Base-by-base conservation (phyloP, 164 flowering plant genomes). In the Cinnamomum chago region DNA sequence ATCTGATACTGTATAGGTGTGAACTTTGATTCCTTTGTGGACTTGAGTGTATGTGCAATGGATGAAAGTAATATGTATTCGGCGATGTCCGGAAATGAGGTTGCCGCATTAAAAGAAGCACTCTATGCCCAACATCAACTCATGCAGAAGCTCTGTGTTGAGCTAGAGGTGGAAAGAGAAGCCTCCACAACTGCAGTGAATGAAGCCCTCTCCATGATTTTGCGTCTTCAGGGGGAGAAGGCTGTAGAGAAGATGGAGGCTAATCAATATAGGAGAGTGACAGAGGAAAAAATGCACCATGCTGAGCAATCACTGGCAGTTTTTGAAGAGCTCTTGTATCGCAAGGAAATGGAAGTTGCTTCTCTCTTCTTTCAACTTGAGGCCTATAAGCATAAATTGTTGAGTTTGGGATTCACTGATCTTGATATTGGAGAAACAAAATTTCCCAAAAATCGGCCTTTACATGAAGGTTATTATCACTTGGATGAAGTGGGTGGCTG, bases 81-180 rank as follows among this genome's bases (percentile, higher is more conserved):
- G 13, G 77, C 55, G 40, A 75, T 73, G 74, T 65, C 81, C 3
- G 85, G 76, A 71, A 58, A 75, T 55, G 88, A 91, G 15, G 78
- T 83, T 13, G 47, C 72, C 58, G 82, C 80, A 55, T 64, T 95
- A 33, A 92, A 84, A 81, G 95, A 92, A 75, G 82, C 92, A 0
- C 89, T 95, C 50, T 64, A 12, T 11, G 79, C 85, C 67, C 97
- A 93, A 73, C 93, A 93, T 55, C 79, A 84, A 27, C 90, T 91
- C 68, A 82, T 95, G 24, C 92, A 89, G 58, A 83, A 88, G 60
- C 93, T 95, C 1, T 83, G 87, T 77, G 25, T 58, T 7, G 99
- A 95, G 72, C 75, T 95, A 52, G 99, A 95, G 33, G 85, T 77
- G 71, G 99, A 95, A 72, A 82, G 99, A 78, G 99, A 95, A 78